Base-by-base conservation (phyloP, 345 rosid genomes). In the Cochlearia excelsa region DNA sequence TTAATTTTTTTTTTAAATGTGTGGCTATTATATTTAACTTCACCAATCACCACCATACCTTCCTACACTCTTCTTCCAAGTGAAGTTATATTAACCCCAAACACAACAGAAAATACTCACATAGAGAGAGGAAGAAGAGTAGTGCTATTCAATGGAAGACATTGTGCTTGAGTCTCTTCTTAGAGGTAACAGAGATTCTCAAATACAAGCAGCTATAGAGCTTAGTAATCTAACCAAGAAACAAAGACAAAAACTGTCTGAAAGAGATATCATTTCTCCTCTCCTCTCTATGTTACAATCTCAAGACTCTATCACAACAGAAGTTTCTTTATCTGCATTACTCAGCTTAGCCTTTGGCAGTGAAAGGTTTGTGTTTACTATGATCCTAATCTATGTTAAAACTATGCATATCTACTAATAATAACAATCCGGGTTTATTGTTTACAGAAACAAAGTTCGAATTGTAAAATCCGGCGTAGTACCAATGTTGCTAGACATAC, bases 321-420 rank as follows among this genome's bases (percentile, higher is more conserved):
- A 91, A 75, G 88, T 86, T 69, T 72, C 95, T 39, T 81, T 91
- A 10, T 71, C 80, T 39, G 87, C 90, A 55, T 65, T 86, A 61
- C 96, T 91, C 51, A 80, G 83, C 62, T 88, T 86, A 54, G 90
- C 91, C 61, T 90, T 79, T 65, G 97, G 95, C 74, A 87, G 89
- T 51, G 97, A 90, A 80, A 67, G 91, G 97, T 90, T 27, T 9
- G 65, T 54, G 26, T 61, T 6, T 50, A 16, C 23, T 16, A 16
- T 16, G 23, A 16, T 16, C 23, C 37, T 55, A 39, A 16, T 44
- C 29, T 6, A 1, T 49, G 26, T 35, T 49, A 9, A 47, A 9
- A n/a, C 3, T 16, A 34, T 51, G 4, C 29, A 9, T 38, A 16
- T 58, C 33, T 5, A 16, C 47, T 34, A 34, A 34, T 34, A 34